These are phyloP conservation scores for Phenoliferia sp. DNA, from an alignment of 1,284 basidiomycete species.

Conservation along the genomic window DNA sequence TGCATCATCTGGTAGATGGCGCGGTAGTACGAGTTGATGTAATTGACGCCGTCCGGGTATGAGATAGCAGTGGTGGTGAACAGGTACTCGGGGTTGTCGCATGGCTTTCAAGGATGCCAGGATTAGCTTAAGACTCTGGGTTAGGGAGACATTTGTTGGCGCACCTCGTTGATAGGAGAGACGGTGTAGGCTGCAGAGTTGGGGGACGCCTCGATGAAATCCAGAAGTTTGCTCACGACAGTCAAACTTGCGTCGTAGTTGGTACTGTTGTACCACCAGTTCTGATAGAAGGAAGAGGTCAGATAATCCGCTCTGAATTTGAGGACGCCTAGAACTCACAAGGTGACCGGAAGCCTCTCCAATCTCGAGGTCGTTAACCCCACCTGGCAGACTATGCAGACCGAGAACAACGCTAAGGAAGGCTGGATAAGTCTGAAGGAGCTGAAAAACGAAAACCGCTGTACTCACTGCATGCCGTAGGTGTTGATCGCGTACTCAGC, in stretches of 20 bases:
- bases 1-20: not conserved
- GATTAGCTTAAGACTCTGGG: not conserved
- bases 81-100: not conserved
- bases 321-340: not conserved
- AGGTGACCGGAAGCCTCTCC: not conserved
- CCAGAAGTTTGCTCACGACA: not conserved
- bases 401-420: not conserved
- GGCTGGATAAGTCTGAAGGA: too few relatives aligned
- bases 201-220: not conserved
- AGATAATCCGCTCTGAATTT: not conserved
- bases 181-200: not conserved
- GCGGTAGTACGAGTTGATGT: not conserved
- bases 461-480: not conserved
- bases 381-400: not conserved
- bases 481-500: not conserved
- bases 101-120: not conserved
- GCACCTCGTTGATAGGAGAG: not conserved
- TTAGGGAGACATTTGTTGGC: not conserved
- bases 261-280: not conserved
- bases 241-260: not conserved
- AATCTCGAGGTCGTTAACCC: not conserved
- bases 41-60: not conserved
- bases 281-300: not conserved
- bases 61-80: not conserved
- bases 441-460: too few relatives aligned